Percentiles rank a stretch among this genome's conserved stretches.
These are phyloP conservation scores for Ceratobasidium sp. DNA, from an alignment of 1,284 basidiomycete species.

Conservation along the genomic window DNA sequence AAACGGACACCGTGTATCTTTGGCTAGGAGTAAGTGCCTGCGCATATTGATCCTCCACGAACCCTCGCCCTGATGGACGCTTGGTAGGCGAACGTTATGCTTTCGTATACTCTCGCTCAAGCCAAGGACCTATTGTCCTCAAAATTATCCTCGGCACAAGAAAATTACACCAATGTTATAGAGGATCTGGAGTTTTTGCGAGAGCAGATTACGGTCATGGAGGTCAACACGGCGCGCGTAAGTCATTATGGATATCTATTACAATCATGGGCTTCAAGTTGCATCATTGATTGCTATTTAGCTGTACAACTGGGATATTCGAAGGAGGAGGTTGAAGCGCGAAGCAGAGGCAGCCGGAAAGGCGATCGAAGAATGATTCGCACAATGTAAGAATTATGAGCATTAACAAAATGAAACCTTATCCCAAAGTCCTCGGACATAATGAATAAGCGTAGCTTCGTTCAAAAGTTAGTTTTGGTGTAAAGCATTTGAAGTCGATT, in stretches of 20 bases:
- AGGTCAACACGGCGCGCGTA: conserved; percentile 95
- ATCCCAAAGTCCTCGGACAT: no score
- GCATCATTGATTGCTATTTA: not conserved
- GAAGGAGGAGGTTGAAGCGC: conserved; percentile 70
- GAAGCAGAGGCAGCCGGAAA: conserved; percentile 44
- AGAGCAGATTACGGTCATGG: conserved; percentile 97
- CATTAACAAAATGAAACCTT: no score
- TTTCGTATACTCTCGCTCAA: conserved; percentile 87
- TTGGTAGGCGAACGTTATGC: conserved; percentile 92
- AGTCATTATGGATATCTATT: not conserved
- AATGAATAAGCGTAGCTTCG: no score
- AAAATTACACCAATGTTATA: conserved; percentile 69
- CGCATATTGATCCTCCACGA: conserved; percentile 24
- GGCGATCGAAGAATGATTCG: conserved; percentile 2
- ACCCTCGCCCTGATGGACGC: conserved; percentile 22
- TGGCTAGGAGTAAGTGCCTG: conserved; percentile 97
- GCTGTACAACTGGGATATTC: conserved; percentile 90
- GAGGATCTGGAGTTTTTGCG: conserved; percentile 94
- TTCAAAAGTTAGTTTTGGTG: no score
- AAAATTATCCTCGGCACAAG: conserved; percentile 81
- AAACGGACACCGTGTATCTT: conserved; percentile 87
- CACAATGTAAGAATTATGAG: no score
- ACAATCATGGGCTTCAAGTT: no score
- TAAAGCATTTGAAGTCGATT: no score
- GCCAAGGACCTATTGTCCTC: conserved; percentile 78